Base-by-base conservation (phyloP, 2,329 filamentous ascomycete genomes). In the Botrytis squamosa region DNA sequence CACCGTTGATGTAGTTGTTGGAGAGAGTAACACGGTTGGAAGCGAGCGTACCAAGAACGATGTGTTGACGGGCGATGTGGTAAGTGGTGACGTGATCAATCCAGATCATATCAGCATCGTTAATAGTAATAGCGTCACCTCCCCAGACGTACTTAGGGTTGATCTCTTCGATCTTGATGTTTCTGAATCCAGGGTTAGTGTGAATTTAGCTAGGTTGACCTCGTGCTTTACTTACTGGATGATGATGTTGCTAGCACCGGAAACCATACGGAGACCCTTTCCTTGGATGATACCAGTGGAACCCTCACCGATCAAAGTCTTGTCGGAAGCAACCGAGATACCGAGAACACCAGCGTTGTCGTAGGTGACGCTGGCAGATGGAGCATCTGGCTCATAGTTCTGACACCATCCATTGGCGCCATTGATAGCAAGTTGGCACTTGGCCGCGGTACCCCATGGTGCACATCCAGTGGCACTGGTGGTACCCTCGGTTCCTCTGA, bases 381-480 rank as follows among this genome's bases (percentile, higher is more conserved):
- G 59, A n/a, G 69, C 69, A 52, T 65, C 33, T 49, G 69, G 69
- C 44, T 65, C 2, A n/a, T 71, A 52, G 1, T 65, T 71, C 1
- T 33, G 0, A 52, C 69, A 71, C 69, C 69, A 71, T 22, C n/a
- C 36, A 52, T 0, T 18, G 38, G 42, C 59, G 6, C 69, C 69
- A 25, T 90, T 88, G 83, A 90, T 89, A 72, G 89, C 87, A 60
- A 80, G 87, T 88, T 76, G 83, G 83, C 77, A 79, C 81, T 16
- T 59, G 29, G 73, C 36, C n/a, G 63, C 75, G 55, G 73, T 75
- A 70, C 88, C 88, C 74, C 84, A 77, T 44, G 76, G 76, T 49
- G 70, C 57, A 52, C 76, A 77, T 42, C 76, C 76, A 44, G 70
- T 73, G 6, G 33, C 46, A 20, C 59, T 76, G 20, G 71, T 75